Evolutionary conservation across 2,329 filamentous ascomycete genomes (phyloP).

Genomic region (Pseudodiploospora longispora): DNA sequence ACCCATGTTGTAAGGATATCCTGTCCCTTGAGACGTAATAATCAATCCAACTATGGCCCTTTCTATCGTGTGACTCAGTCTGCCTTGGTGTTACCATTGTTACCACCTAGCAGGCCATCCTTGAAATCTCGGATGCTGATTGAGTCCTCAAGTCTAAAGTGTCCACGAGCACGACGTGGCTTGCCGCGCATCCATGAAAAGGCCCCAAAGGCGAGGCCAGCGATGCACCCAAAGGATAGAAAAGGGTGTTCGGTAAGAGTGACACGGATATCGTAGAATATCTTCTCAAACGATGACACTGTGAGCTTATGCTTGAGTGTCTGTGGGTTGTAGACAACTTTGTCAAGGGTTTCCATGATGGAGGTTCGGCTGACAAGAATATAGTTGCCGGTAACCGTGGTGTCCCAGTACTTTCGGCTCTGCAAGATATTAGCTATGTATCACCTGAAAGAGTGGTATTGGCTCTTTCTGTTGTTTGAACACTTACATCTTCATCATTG

Average conservation of each 20-base stretch:
- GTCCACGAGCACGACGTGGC: slow-evolving; percentile 44
- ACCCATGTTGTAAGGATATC: too few relatives aligned
- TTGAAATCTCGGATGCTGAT: slow-evolving; percentile 46
- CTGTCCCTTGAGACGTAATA: background rate
- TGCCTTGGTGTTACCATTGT: slow-evolving; percentile 27
- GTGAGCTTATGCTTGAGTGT: slow-evolving; percentile 71
- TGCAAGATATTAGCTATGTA: slow-evolving; percentile 26
- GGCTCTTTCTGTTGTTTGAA: background rate
- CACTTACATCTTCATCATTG: slow-evolving; percentile 90
- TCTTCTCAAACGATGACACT: slow-evolving; percentile 61
- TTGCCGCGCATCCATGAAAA: slow-evolving; percentile 48
- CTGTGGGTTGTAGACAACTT: slow-evolving; percentile 59
- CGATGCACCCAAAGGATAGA: slow-evolving; percentile 47
- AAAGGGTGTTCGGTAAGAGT: slow-evolving; percentile 53
- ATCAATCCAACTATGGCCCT: slow-evolving; percentile 6
- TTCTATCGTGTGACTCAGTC: slow-evolving; percentile 16
- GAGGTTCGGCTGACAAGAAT: slow-evolving; percentile 85
- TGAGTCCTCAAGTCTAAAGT: slow-evolving; percentile 55
- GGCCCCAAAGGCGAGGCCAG: slow-evolving; percentile 46
- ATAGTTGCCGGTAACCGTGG: slow-evolving; percentile 76
- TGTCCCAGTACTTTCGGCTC: slow-evolving; percentile 94
- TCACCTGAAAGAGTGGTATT: background rate
- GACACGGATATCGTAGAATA: slow-evolving; percentile 59
- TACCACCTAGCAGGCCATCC: slow-evolving; percentile 52
- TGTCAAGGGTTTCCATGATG: slow-evolving; percentile 78